Percentiles rank a stretch among this genome's conserved stretches.
Conservation (phyloP, 768 basidiomycete genomes). For the Suillus clintonianus region DNA sequence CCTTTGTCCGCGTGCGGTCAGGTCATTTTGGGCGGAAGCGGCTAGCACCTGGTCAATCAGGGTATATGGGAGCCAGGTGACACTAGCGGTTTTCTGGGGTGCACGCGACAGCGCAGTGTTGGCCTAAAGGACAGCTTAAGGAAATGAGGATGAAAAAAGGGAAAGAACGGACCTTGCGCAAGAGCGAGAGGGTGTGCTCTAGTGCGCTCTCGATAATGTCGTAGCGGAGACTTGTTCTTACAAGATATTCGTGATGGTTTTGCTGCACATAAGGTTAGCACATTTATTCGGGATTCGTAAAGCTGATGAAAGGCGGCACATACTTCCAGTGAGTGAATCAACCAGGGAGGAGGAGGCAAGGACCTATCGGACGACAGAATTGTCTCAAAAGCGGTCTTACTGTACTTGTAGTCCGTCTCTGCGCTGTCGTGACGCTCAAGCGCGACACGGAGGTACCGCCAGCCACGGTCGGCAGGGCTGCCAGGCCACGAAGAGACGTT, state of each 20-base stretch:
- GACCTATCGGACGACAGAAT: slow-evolving; percentile 67
- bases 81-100: slow-evolving; percentile 53
- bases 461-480: slow-evolving; percentile 74
- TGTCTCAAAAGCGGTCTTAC: slow-evolving; percentile 74
- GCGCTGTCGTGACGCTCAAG: slow-evolving; percentile 76
- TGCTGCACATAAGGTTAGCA: slow-evolving; percentile 39
- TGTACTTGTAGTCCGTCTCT: slow-evolving; percentile 74
- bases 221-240: slow-evolving; percentile 75
- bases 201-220: slow-evolving; percentile 80
- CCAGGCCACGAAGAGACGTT: slow-evolving; percentile 85
- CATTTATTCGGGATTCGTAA: neutral
- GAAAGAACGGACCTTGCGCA: slow-evolving; percentile 62
- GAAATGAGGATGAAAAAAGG: slow-evolving; percentile 13
- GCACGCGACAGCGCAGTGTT: slow-evolving; percentile 54
- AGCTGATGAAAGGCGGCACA: slow-evolving; percentile 8
- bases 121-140: slow-evolving; percentile 39
- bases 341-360: slow-evolving; percentile 76
- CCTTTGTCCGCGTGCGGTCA: slow-evolving; percentile 42
- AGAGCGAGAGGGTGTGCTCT: slow-evolving; percentile 66
- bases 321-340: slow-evolving; percentile 76
- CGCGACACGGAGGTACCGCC: slow-evolving; percentile 84
- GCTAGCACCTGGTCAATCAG: slow-evolving; percentile 84
- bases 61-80: slow-evolving; percentile 82
- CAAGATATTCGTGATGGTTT: slow-evolving; percentile 81
- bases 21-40: slow-evolving; percentile 52